Evolutionary conservation across 2,329 filamentous ascomycete genomes (phyloP).

Genomic region (Diatrype stigma): DNA sequence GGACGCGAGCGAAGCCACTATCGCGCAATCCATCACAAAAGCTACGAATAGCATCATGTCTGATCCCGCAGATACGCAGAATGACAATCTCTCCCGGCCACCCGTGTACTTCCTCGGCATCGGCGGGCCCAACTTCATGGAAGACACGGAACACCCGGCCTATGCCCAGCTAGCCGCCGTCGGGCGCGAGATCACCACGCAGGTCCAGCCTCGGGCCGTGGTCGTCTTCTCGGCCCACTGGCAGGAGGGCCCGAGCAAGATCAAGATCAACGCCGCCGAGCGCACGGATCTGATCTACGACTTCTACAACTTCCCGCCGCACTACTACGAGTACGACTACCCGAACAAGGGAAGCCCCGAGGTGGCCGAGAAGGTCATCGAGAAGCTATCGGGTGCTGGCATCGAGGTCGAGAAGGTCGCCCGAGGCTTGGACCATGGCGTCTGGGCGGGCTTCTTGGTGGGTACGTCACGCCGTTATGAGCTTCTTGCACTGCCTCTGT

Average conservation of each 20-base stretch:
- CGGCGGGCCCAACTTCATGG: slow-evolving; percentile 52
- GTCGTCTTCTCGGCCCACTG: slow-evolving; percentile 65
- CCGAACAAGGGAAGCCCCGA: slow-evolving; percentile 53
- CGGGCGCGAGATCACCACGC: slow-evolving; percentile 55
- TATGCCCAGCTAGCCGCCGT: slow-evolving; percentile 47
- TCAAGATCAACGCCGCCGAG: slow-evolving; percentile 55
- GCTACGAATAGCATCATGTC: slow-evolving; percentile 6
- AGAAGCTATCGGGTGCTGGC: slow-evolving; percentile 39
- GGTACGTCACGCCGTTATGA: slow-evolving; percentile 9
- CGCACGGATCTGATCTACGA: slow-evolving; percentile 56
- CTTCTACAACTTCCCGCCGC: slow-evolving; percentile 57
- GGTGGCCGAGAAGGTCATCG: slow-evolving; percentile 48
- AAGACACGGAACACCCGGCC: slow-evolving; percentile 53
- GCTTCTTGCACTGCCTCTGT: no score
- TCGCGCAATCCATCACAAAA: no score
- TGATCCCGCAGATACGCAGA: background rate
- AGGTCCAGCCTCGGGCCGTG: slow-evolving; percentile 57
- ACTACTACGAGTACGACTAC: slow-evolving; percentile 57
- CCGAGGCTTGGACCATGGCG: slow-evolving; percentile 60
- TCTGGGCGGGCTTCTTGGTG: slow-evolving; percentile 53
- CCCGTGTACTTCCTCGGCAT: slow-evolving; percentile 21
- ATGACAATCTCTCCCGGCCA: slow-evolving; percentile 2
- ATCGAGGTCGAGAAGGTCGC: slow-evolving; percentile 50
- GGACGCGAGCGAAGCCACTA: no score
- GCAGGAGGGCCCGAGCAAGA: slow-evolving; percentile 46